These are phyloP conservation scores for Macrophomina phaseolina DNA, from an alignment of 2,329 filamentous ascomycete genomes.

Conservation along the genomic window DNA sequence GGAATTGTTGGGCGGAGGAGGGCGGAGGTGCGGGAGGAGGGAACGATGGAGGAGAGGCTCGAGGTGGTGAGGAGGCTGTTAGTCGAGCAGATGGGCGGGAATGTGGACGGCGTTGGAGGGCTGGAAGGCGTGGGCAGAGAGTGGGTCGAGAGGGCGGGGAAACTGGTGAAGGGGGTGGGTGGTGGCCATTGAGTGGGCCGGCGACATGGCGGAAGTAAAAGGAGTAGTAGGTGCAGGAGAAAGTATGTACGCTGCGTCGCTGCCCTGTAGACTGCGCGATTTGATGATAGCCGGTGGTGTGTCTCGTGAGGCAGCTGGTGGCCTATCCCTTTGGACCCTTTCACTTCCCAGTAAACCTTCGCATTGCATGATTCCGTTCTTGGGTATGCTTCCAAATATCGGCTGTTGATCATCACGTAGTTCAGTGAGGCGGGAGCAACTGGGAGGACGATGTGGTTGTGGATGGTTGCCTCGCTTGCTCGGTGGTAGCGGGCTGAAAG, in stretches of 20 bases:
- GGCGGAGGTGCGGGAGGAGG: slow-evolving; percentile 43
- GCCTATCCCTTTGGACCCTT: too few relatives aligned
- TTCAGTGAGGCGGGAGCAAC: neutral
- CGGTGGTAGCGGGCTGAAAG: neutral
- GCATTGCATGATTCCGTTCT: too few relatives aligned
- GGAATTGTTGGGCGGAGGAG: slow-evolving; percentile 71
- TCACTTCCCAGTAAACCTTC: too few relatives aligned
- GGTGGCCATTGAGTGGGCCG: slow-evolving; percentile 47
- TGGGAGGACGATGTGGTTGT: neutral
- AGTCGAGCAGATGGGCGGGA: slow-evolving; percentile 53
- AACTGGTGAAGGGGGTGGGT: slow-evolving; percentile 53
- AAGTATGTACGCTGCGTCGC: neutral
- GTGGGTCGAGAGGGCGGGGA: slow-evolving; percentile 60
- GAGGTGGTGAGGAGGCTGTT: slow-evolving; percentile 55
- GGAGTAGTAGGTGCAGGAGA: neutral
- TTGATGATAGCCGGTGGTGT: neutral
- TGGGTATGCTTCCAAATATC: neutral
- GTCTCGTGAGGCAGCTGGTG: neutral
- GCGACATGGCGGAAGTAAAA: too few relatives aligned
- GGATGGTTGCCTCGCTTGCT: neutral
- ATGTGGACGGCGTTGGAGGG: slow-evolving; percentile 43
- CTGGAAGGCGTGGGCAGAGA: slow-evolving; percentile 51
- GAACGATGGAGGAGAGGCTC: slow-evolving; percentile 57
- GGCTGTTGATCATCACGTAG: neutral
- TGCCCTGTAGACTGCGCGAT: neutral